These are phyloP conservation scores for Torrubiellomyces zombiae DNA, from an alignment of 2,329 filamentous ascomycete genomes.

Conservation along the genomic window DNA sequence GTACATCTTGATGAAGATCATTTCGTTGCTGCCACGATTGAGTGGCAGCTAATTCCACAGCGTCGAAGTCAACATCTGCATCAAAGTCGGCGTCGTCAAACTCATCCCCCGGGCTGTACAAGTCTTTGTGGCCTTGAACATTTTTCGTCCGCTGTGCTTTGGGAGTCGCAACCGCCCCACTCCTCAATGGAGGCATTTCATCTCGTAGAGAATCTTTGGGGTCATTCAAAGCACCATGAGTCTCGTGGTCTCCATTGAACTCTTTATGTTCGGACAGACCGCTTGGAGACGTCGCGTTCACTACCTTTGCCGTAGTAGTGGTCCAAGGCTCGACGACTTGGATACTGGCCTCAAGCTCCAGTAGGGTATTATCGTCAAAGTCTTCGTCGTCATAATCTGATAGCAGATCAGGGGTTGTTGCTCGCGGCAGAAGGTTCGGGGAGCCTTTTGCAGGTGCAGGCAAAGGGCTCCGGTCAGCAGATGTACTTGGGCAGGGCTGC, in stretches of 20 bases:
- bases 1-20: constrained; percentile 17
- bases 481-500: constrained; percentile 22
- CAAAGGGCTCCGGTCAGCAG: constrained; percentile 19
- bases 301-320: no score
- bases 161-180: constrained; percentile 4
- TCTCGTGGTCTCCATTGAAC: neutral
- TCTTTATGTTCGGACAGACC: neutral
- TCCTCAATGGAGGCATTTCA: no score
- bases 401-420: constrained; percentile 10
- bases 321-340: constrained; percentile 6
- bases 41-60: constrained; percentile 55
- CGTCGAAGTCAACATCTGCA: constrained; percentile 66
- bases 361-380: constrained; percentile 42
- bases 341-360: constrained; percentile 33
- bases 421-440: neutral
- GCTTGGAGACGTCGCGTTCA: constrained; percentile 14
- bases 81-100: constrained; percentile 33
- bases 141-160: constrained; percentile 4
- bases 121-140: constrained; percentile 1
- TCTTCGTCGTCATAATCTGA: constrained; percentile 39
- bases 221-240: no score
- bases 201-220: no score
- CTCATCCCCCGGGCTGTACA: constrained; percentile 13
- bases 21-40: constrained; percentile 34
- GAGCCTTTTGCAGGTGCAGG: no score